These are phyloP conservation scores for Sistotremastrum suecicum DNA, from an alignment of 768 basidiomycete genomes.

Conservation along the genomic window DNA sequence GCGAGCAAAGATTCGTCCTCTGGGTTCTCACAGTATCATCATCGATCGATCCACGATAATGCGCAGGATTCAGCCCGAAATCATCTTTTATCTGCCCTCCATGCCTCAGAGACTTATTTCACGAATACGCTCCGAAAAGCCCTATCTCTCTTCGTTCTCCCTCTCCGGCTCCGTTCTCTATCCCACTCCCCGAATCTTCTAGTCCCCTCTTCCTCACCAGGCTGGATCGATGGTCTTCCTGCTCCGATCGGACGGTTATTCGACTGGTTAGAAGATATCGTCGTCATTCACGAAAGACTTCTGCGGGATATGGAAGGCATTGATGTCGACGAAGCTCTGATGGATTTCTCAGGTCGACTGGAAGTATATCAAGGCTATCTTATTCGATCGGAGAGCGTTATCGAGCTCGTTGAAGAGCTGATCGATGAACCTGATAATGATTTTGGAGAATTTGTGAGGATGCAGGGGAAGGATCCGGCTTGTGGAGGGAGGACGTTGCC, in stretches of 20 bases:
- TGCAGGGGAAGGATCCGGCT: slow-evolving; percentile 43
- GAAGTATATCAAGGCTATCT: slow-evolving; percentile 86
- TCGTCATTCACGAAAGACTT: slow-evolving; percentile 59
- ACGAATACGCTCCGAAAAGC: too few species aligned
- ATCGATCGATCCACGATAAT: too few species aligned
- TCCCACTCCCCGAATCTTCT: too few species aligned
- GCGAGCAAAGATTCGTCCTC: too few species aligned
- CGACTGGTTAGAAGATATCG: slow-evolving; percentile 82
- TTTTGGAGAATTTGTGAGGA: slow-evolving; percentile 72
- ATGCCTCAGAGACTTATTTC: too few species aligned
- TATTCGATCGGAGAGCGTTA: slow-evolving; percentile 50
- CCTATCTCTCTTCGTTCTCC: too few species aligned
- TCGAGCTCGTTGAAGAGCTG: slow-evolving; percentile 35
- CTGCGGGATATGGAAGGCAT: slow-evolving; percentile 30
- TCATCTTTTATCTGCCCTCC: too few species aligned
- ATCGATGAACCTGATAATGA: slow-evolving; percentile 39
- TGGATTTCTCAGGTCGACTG: slow-evolving; percentile 46
- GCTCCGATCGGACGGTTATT: slow-evolving; percentile 53
- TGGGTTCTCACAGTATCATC: too few species aligned
- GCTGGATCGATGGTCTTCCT: slow-evolving; percentile 76
- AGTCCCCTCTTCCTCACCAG: too few species aligned
- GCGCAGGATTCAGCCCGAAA: too few species aligned
- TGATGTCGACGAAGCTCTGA: slow-evolving; percentile 43
- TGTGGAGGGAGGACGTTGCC: slow-evolving; percentile 53
- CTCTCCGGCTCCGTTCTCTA: too few species aligned